phyloP scores from a whole-genome alignment of 2,329 filamentous ascomycete species.

The Aureobasidium sp. region DNA sequence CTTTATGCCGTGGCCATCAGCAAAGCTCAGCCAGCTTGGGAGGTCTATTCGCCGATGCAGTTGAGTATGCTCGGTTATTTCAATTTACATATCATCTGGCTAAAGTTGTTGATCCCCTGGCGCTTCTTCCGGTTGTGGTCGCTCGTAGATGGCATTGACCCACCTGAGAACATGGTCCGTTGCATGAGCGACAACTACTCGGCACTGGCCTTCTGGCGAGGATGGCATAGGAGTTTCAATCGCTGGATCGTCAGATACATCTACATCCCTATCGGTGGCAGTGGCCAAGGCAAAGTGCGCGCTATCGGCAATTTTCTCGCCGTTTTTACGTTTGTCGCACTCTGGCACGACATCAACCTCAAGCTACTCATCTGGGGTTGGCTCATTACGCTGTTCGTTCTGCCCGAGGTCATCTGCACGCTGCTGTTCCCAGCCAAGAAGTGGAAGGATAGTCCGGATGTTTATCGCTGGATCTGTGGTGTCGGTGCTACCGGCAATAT shows the following conservation, averaged over 20 bases:
- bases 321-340: slow-evolving; percentile 92
- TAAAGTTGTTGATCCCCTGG: slow-evolving; percentile 94
- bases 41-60: slow-evolving; percentile 75
- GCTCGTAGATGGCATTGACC: slow-evolving; percentile 82
- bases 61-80: slow-evolving; percentile 88
- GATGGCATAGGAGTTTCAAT: slow-evolving; percentile 94
- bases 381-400: slow-evolving; percentile 88
- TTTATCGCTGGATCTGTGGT: slow-evolving; percentile 74
- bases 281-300: slow-evolving; percentile 51
- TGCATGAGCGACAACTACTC: slow-evolving; percentile 95
- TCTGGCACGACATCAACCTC: slow-evolving; percentile 97
- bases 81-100: slow-evolving; percentile 95
- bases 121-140: slow-evolving; percentile 98
- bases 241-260: slow-evolving; percentile 92
- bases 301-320: slow-evolving; percentile 69
- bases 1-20: slow-evolving; percentile 92
- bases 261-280: slow-evolving; percentile 83
- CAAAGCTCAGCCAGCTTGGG: slow-evolving; percentile 73
- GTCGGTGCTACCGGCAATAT: slow-evolving; percentile 76
- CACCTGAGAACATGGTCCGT: slow-evolving; percentile 96
- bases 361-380: slow-evolving; percentile 91
- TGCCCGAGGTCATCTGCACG: slow-evolving; percentile 73
- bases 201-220: slow-evolving; percentile 85
- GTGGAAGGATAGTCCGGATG: slow-evolving; percentile 62
- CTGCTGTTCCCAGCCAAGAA: slow-evolving; percentile 65